These are phyloP conservation scores for Rhodotorula paludigena DNA, from an alignment of 768 basidiomycete species.

Conservation along the genomic window DNA sequence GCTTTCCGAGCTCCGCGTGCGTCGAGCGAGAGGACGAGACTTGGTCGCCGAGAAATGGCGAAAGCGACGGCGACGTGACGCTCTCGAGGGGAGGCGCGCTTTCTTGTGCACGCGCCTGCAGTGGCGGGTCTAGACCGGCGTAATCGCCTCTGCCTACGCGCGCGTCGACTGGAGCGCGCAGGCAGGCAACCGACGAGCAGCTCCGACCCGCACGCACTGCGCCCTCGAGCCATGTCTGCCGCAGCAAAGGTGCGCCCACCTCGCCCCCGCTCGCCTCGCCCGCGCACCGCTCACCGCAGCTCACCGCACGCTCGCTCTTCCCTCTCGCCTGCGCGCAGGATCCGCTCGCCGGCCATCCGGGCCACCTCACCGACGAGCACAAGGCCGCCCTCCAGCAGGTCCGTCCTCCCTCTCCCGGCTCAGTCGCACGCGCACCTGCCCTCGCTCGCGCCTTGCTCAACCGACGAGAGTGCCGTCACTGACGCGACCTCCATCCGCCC, in stretches of 20 bases:
- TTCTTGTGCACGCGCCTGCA: too few relatives aligned
- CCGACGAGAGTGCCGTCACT: background rate
- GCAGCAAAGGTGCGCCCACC: background rate
- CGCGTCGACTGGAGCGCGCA: too few relatives aligned
- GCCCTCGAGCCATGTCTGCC: conserved; percentile 5
- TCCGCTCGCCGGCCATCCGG: conserved; percentile 37
- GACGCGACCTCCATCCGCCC: background rate
- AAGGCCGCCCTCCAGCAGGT: conserved; percentile 31
- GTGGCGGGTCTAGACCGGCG: too few relatives aligned
- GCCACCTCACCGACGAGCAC: conserved; percentile 40
- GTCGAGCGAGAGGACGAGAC: too few relatives aligned
- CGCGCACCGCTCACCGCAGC: background rate
- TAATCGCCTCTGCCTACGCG: too few relatives aligned
- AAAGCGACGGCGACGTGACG: too few relatives aligned
- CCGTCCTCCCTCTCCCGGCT: background rate
- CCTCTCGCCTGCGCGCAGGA: background rate
- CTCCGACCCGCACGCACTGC: too few relatives aligned
- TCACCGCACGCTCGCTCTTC: background rate
- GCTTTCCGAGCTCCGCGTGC: too few relatives aligned
- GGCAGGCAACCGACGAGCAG: too few relatives aligned
- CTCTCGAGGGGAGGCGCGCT: too few relatives aligned
- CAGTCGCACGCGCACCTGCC: background rate
- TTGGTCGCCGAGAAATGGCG: too few relatives aligned
- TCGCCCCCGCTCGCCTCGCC: too few relatives aligned
- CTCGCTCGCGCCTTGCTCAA: background rate